Conservation (phyloP, 176 grass and related monocot species). For the Phoenix roebelenii region DNA sequence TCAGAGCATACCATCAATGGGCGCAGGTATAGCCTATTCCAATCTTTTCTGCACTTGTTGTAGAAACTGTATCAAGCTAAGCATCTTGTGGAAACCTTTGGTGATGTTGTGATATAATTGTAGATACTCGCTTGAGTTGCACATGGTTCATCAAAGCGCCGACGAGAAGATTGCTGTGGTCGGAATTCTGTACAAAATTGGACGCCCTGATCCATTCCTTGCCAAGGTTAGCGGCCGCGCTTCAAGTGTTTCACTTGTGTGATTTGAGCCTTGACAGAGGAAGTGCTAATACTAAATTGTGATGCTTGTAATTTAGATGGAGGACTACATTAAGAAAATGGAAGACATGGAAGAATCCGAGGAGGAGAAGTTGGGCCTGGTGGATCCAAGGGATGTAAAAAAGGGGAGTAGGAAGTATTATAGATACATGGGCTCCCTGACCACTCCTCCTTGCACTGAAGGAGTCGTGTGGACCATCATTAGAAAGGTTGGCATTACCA, state of each 20-base stretch:
- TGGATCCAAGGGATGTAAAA: constrained; percentile 25
- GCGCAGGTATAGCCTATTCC: constrained; percentile 12
- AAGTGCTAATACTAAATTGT: not conserved
- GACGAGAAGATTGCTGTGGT: constrained; percentile 34
- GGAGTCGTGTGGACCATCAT: constrained; percentile 69
- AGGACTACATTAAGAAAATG: constrained; percentile 31
- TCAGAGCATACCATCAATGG: constrained; percentile 65
- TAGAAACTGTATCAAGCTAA: too few species aligned
- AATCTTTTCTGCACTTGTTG: not conserved
- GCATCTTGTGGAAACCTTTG: too few species aligned
- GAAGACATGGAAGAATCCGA: constrained; percentile 3
- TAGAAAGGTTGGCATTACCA: constrained; percentile 29
- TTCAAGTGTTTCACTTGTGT: not conserved
- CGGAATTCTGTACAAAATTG: constrained; percentile 42
- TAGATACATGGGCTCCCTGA: constrained; percentile 78
- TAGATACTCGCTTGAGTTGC: constrained; percentile 58
- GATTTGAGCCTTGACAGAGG: not conserved
- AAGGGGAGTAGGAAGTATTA: constrained; percentile 41
- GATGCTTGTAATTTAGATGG: constrained; percentile 28
- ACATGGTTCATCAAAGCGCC: constrained; percentile 54
- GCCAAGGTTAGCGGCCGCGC: constrained; percentile 7
- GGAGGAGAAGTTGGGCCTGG: constrained; percentile 27
- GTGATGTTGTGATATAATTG: not conserved
- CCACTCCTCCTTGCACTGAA: constrained; percentile 53
- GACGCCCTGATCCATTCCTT: constrained; percentile 35